A percentile compares a stretch with the other conserved stretches of the same genome.
Evolutionary conservation across 306 rosid species (phyloP).

Genomic region (Heteromeles arbutifolia): DNA sequence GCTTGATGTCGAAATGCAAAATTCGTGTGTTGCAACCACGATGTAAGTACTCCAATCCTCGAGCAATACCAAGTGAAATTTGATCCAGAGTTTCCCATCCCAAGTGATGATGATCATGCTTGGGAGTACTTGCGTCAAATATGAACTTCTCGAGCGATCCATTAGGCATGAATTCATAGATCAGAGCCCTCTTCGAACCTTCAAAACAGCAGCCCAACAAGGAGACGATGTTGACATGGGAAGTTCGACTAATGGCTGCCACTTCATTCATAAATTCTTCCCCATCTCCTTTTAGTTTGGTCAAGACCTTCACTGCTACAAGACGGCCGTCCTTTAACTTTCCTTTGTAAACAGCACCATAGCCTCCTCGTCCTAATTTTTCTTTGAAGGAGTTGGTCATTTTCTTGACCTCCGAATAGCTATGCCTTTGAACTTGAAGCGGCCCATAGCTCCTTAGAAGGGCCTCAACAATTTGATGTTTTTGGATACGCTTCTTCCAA

Average conservation of each 20-base stretch:
- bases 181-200: slow-evolving; percentile 14
- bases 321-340: slow-evolving; percentile 12
- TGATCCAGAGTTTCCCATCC: slow-evolving; percentile 17
- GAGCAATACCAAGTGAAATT: slow-evolving; percentile 36
- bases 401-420: slow-evolving; percentile 19
- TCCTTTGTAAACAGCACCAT: slow-evolving; percentile 31
- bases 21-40: slow-evolving; percentile 36
- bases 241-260: slow-evolving; percentile 26
- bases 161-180: slow-evolving; percentile 41
- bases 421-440: slow-evolving; percentile 18
- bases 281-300: slow-evolving; percentile 17
- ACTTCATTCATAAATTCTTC: slow-evolving; percentile 37
- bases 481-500: background rate
- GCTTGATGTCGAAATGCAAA: slow-evolving; percentile 40
- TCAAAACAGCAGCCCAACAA: slow-evolving; percentile 19
- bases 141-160: slow-evolving; percentile 46
- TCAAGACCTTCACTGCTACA: slow-evolving; percentile 36
- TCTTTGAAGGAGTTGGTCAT: slow-evolving; percentile 21
- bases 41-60: slow-evolving; percentile 37
- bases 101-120: background rate
- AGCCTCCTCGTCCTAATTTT: slow-evolving; percentile 37
- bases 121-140: background rate
- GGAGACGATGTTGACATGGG: slow-evolving; percentile 20
- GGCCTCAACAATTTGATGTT: background rate
- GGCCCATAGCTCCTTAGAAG: slow-evolving; percentile 14